A percentile compares a stretch with the other conserved stretches of the same genome.
These are phyloP conservation scores for Xylaria cubensis DNA, from an alignment of 495 filamentous ascomycete species.

Conservation along the genomic window DNA sequence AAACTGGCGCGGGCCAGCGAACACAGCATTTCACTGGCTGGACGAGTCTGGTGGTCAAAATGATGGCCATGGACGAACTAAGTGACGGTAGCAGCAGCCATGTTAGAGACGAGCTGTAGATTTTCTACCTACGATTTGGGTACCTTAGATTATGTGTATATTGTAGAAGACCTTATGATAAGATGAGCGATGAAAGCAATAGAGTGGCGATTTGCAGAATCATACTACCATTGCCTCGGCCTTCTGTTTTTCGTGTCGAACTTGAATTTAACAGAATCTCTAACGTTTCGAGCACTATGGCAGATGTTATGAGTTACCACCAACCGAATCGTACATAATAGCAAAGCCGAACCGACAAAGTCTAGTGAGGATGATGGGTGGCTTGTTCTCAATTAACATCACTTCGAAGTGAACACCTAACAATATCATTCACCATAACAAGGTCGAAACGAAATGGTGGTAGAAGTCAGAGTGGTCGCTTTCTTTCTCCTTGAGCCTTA, in stretches of 20 bases:
- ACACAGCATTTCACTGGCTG: slow-evolving; percentile 98
- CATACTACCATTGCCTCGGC: not conserved
- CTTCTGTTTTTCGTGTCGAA: not conserved
- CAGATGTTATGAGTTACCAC: not conserved
- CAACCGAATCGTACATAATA: not conserved
- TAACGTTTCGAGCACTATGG: not conserved
- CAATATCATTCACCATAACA: not conserved
- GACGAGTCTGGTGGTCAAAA: slow-evolving; percentile 97
- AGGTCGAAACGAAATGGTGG: not conserved
- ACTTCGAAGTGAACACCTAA: not conserved
- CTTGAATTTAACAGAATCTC: not conserved
- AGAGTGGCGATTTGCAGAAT: slow-evolving; percentile 10
- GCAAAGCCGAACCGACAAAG: not conserved
- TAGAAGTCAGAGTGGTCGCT: not conserved
- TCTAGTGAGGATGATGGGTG: not conserved
- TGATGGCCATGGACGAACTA: slow-evolving; percentile 81
- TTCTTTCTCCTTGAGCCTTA: not conserved
- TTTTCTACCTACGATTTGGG: slow-evolving; percentile 1
- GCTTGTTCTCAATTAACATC: not conserved
- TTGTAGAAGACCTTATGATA: slow-evolving; percentile 6
- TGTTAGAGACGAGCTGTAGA: slow-evolving; percentile 28
- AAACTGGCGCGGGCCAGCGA: slow-evolving; percentile 88
- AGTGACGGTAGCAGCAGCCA: slow-evolving; percentile 15
- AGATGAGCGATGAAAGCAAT: slow-evolving; percentile 17
- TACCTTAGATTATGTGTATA: slow-evolving; percentile 17